These are phyloP conservation scores for Eremomyces bilateralis DNA, from an alignment of 495 filamentous ascomycete species.

Conservation along the genomic window DNA sequence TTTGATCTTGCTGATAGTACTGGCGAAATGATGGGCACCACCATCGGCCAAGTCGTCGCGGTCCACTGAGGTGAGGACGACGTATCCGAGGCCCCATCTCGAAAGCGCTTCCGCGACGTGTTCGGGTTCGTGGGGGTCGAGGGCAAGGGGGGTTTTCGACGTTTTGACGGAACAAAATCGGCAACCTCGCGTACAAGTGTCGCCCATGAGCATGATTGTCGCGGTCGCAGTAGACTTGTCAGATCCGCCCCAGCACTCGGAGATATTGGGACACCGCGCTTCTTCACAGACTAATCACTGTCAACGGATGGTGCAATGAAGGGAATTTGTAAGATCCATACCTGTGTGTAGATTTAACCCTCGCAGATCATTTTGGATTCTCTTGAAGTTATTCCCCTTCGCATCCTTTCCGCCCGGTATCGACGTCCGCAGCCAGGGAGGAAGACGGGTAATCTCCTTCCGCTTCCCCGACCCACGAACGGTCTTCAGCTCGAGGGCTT, in stretches of 20 bases:
- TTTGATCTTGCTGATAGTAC: constrained; percentile 89
- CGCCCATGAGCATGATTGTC: constrained; percentile 98
- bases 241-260: constrained; percentile 87
- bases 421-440: constrained; percentile 80
- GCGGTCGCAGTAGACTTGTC: constrained; percentile 81
- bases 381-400: constrained; percentile 62
- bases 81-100: constrained; percentile 87
- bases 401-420: no score
- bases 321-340: neutral
- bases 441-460: constrained; percentile 76
- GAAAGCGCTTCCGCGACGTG: constrained; percentile 84
- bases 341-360: constrained; percentile 69
- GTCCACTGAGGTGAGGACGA: constrained; percentile 84
- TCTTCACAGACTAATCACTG: constrained; percentile 63
- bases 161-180: constrained; percentile 97
- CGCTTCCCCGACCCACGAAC: constrained; percentile 63
- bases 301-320: neutral
- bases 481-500: constrained; percentile 41
- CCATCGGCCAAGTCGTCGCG: constrained; percentile 81
- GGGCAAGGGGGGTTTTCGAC: constrained; percentile 45
- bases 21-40: constrained; percentile 75
- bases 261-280: constrained; percentile 90
- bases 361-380: constrained; percentile 79
- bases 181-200: constrained; percentile 92
- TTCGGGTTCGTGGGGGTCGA: constrained; percentile 93